Percentiles rank a stretch among this genome's conserved stretches.
Conservation (phyloP, 1,284 basidiomycete genomes). For the Ganoderma meredithae region DNA sequence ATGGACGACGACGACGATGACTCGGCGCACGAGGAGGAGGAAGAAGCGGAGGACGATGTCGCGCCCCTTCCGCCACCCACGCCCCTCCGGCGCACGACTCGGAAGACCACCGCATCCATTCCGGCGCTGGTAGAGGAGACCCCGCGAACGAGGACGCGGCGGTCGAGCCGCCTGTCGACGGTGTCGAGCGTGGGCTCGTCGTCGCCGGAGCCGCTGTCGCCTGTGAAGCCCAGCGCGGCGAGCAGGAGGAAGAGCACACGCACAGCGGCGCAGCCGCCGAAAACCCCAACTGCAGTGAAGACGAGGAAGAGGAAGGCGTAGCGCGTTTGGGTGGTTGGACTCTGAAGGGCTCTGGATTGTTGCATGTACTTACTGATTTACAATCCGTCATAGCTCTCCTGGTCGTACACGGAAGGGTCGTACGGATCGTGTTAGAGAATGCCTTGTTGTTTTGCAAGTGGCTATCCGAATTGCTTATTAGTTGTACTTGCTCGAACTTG, state of each 20-base stretch:
- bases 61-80: constrained; percentile 49
- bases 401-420: too few species aligned
- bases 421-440: too few species aligned
- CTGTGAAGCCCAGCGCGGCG: constrained; percentile 34
- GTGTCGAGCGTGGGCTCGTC: constrained; percentile 36
- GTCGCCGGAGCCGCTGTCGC: constrained; percentile 39
- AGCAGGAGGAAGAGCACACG: constrained; percentile 21
- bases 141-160: constrained; percentile 28
- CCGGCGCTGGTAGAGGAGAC: constrained; percentile 16
- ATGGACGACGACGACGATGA: constrained; percentile 58
- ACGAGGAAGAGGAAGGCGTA: constrained; percentile 32
- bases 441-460: neutral
- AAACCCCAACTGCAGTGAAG: constrained; percentile 17
- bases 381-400: too few species aligned
- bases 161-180: constrained; percentile 33
- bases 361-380: too few species aligned
- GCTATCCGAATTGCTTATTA: neutral
- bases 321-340: neutral
- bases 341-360: too few species aligned
- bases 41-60: constrained; percentile 61
- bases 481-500: neutral
- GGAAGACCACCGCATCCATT: constrained; percentile 34
- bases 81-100: constrained; percentile 37
- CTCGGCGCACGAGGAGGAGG: constrained; percentile 47
- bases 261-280: constrained; percentile 4